A percentile compares a stretch with the other conserved stretches of the same genome.
These are phyloP conservation scores for Melanomma pulvis-pyrius DNA, from an alignment of 495 filamentous ascomycete species.

Conservation along the genomic window DNA sequence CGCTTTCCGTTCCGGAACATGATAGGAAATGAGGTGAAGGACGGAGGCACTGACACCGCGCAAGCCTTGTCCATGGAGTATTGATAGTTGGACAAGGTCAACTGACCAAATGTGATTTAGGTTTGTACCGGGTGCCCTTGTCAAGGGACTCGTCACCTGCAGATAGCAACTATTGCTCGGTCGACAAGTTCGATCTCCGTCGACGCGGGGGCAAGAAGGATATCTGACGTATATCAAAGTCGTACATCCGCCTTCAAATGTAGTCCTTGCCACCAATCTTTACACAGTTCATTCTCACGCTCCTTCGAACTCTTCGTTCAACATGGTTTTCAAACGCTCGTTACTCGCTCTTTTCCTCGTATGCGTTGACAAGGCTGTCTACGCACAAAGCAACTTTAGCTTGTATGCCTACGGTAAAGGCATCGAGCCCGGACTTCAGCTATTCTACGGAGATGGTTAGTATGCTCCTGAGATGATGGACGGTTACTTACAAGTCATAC, in stretches of 20 bases:
- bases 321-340: slow-evolving; percentile 4
- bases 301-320: slow-evolving; percentile 1
- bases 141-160: slow-evolving; percentile 6
- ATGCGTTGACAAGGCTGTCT: slow-evolving; percentile 1
- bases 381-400: slow-evolving; percentile 6
- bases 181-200: not conserved
- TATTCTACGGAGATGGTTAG: slow-evolving; percentile 30
- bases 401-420: slow-evolving; percentile 22
- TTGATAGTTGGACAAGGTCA: not conserved
- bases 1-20: not conserved
- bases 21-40: not conserved
- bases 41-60: not conserved
- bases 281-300: not conserved
- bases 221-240: slow-evolving; percentile 11
- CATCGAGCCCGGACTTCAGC: slow-evolving; percentile 14
- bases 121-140: not conserved
- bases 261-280: not conserved
- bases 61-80: not conserved
- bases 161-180: not conserved
- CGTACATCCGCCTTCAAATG: not conserved
- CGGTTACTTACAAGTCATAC: not conserved
- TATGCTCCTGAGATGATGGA: not conserved
- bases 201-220: not conserved
- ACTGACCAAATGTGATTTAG: not conserved
- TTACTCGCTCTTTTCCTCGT: not conserved